These are phyloP conservation scores for Dothideomycetes sp. DNA, from an alignment of 2,329 filamentous ascomycete species.

Conservation along the genomic window DNA sequence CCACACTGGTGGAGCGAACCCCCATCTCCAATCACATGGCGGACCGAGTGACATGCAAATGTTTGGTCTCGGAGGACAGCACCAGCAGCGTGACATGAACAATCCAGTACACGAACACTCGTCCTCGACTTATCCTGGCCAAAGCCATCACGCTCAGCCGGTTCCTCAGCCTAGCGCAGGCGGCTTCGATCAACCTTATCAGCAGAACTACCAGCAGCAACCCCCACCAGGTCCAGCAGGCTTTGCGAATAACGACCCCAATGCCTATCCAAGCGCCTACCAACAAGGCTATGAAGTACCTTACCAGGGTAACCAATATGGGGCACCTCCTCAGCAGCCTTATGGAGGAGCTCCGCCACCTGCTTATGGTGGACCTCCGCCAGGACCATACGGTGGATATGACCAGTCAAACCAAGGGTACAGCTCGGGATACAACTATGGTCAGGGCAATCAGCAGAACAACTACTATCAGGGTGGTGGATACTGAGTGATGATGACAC, in stretches of 20 bases:
- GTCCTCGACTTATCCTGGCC: background rate
- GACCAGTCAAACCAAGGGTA: background rate
- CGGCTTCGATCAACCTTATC: constrained; percentile 2
- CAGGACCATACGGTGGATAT: constrained; percentile 1
- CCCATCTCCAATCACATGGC: constrained; percentile 9
- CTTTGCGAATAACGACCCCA: constrained; percentile 22
- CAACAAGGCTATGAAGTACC: constrained; percentile 28
- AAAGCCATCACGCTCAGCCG: background rate
- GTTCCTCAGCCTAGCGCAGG: background rate
- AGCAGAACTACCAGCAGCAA: constrained; percentile 6
- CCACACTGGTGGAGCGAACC: constrained; percentile 38
- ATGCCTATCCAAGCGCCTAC: constrained; percentile 26
- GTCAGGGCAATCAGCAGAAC: background rate
- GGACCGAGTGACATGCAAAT: constrained; percentile 6
- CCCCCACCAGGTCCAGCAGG: constrained; percentile 20
- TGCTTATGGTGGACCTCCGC: background rate
- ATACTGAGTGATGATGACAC: background rate
- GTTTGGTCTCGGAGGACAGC: background rate
- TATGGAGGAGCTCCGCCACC: constrained; percentile 2
- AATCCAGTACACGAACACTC: too few relatives aligned
- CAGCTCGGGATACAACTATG: background rate
- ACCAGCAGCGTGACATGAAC: constrained; percentile 3
- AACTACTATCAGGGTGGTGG: constrained; percentile 6
- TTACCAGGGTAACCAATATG: constrained; percentile 15
- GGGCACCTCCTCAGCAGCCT: background rate